phyloP scores from a whole-genome alignment of 2,329 filamentous ascomycete genomes.

The Chaetomiaceae sp. region DNA sequence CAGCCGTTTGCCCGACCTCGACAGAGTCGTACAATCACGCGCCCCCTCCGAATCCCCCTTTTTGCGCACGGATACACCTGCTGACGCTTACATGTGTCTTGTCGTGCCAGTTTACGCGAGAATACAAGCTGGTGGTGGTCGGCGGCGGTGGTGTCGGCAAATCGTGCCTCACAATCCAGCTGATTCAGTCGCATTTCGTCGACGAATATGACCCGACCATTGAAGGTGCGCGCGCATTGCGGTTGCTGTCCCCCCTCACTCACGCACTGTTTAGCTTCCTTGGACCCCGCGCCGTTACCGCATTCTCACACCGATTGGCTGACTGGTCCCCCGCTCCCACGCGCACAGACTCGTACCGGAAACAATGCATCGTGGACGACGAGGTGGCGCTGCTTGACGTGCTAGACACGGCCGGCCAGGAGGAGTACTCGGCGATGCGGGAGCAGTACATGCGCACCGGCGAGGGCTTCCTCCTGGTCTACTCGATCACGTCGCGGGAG shows the following conservation, averaged over 20 bases:
- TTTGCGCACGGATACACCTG: neutral
- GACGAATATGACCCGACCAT: constrained; percentile 99
- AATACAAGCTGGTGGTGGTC: constrained; percentile 95
- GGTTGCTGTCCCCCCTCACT: neutral
- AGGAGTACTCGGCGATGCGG: constrained; percentile 98
- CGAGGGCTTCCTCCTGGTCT: constrained; percentile 94
- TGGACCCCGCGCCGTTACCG: no score
- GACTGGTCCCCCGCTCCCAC: neutral
- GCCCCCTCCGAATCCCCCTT: no score
- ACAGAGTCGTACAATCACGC: no score
- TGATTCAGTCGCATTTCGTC: constrained; percentile 94
- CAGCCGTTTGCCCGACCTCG: neutral
- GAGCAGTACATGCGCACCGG: constrained; percentile 99
- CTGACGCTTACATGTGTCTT: constrained; percentile 13
- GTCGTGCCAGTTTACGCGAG: constrained; percentile 64
- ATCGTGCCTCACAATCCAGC: constrained; percentile 97
- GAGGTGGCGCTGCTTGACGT: constrained; percentile 97
- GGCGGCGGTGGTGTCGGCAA: constrained; percentile 98
- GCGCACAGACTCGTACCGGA: constrained; percentile 90
- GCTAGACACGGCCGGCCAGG: constrained; percentile 94
- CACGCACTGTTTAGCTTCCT: no score
- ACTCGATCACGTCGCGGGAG: constrained; percentile 95
- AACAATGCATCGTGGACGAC: constrained; percentile 98
- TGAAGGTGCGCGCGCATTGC: constrained; percentile 64
- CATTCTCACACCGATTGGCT: no score